Evolutionary conservation across 78 protist genomes (phyloP), one percentile per base, ranked within the genome.

Genomic region (Dictyostelium firmibasis): DNA sequence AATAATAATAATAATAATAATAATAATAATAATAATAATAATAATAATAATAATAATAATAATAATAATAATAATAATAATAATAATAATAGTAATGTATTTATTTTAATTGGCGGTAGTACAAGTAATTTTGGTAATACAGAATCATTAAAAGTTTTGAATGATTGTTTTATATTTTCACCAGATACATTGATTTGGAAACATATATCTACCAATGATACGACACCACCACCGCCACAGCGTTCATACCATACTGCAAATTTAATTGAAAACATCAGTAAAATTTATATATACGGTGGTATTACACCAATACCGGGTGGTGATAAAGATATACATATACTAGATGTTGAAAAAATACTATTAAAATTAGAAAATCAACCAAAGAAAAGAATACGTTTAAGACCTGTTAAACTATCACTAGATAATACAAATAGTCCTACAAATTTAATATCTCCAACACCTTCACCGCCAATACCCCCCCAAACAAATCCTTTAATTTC

Each of bases 291-390:
- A 18, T 86, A 76, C 29, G 93, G 85, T 62, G 93, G 93, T 62
- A 60, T n/a, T 23, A 78, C 76, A 4, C 77, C 64, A 25, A 36
- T 53, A 1, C 14, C 7, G 0, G 35, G 85, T 36, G 78, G 64
- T 16, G 78, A 77, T 31, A 86, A 86, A 41, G 93, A 86, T 41
- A 75, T 86, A 9, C 35, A 33, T 33, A 86, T 60, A 18, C 41
- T 86, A 23, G 93, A 86, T 62, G 27, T 36, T 33, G 93, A 86
- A n/a, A 86, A 86, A 38, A 78, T 86, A 5, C 31, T 86, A 27
- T 1, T 16, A 10, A 86, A 86, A 75, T 50, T 86, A 18, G 85
- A 86, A 36, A 81, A 62, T 31, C 43, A 35, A 60, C 93, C 93
- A 53, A 86, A 86, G 33, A 86, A 86, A 27, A 47, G 93, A 60